Evolutionary conservation across 2,329 filamentous ascomycete species (phyloP), one percentile per base, ranked within the genome.

Genomic region (Xylaria sp.): DNA sequence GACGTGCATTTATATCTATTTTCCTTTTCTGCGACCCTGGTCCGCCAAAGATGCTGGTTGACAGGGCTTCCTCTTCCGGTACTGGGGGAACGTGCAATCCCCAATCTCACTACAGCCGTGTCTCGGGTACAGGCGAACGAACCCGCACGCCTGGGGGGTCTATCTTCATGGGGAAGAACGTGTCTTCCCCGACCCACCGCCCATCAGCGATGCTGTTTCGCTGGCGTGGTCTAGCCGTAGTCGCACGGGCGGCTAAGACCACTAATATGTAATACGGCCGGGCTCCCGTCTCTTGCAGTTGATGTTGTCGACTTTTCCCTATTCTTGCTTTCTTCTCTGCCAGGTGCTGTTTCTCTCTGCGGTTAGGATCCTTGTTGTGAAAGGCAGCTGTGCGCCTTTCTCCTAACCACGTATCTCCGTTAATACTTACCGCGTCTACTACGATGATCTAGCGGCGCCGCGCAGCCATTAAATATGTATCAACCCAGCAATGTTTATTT

Each of bases 401-500:
- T 34, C 24, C 9, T 19, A 44, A 18, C 41, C 11, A 4, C 9
- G 29, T 13, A 7, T 34, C 9, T 34, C n/a, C 29, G 9, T 34
- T 34, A 34, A 34, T 34, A 13, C n/a, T n/a, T n/a, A n/a, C n/a
- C 4, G 29, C 29, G n/a, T n/a, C n/a, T n/a, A n/a, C 29, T 34
- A 34, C 29, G 16, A 34, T 34, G 29, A 34, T 34, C 29, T 34
- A 13, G 9, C 29, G 29, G 16, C 29, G 16, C 11, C 29, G 29
- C 11, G 29, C 29, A 13, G 29, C 11, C 29, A 11, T 34, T 34
- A 11, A 34, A 34, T 59, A 67, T 78, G 76, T 76, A 74, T 65
- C 70, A 72, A 62, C 71, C 71, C 20, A 76, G 62, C 55, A 85
- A 82, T 66, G 75, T 85, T 44, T 86, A 86, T 67, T 75, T 78